These are phyloP conservation scores for Lachnellula subtilissima DNA, from an alignment of 2,329 filamentous ascomycete species.

Conservation along the genomic window DNA sequence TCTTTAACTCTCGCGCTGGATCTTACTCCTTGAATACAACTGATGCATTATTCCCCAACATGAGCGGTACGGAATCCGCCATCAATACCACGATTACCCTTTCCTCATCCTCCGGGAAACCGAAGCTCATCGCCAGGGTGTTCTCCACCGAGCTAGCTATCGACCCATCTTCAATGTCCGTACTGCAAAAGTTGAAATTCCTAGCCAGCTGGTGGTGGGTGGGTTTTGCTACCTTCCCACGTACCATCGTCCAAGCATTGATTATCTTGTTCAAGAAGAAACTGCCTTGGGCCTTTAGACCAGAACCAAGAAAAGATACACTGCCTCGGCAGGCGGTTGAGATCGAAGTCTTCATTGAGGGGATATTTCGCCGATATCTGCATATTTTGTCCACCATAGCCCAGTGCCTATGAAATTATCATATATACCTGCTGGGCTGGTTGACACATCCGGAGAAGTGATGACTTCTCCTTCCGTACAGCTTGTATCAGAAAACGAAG, in stretches of 20 bases:
- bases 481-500: slow-evolving; percentile 7
- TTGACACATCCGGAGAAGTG: slow-evolving; percentile 34
- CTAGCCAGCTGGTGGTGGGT: slow-evolving; percentile 61
- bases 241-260: slow-evolving; percentile 58
- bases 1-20: slow-evolving; percentile 62
- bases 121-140: slow-evolving; percentile 58
- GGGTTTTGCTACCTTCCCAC: slow-evolving; percentile 59
- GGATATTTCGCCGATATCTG: slow-evolving; percentile 45
- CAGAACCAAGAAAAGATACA: slow-evolving; percentile 55
- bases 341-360: slow-evolving; percentile 45
- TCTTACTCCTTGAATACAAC: slow-evolving; percentile 46
- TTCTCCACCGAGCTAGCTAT: slow-evolving; percentile 47
- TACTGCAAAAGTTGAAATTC: slow-evolving; percentile 42
- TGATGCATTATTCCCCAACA: slow-evolving; percentile 42
- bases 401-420: slow-evolving; percentile 42
- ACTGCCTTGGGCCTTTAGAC: slow-evolving; percentile 61
- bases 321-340: slow-evolving; percentile 49
- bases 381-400: slow-evolving; percentile 45
- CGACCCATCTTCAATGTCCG: slow-evolving; percentile 45
- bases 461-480: slow-evolving; percentile 34
- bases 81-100: slow-evolving; percentile 59
- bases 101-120: slow-evolving; percentile 50
- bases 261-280: slow-evolving; percentile 51
- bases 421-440: slow-evolving; percentile 50
- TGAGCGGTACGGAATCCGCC: slow-evolving; percentile 35